phyloP scores from a whole-genome alignment of 495 filamentous ascomycete species.

The Aspergillus ostianus region DNA sequence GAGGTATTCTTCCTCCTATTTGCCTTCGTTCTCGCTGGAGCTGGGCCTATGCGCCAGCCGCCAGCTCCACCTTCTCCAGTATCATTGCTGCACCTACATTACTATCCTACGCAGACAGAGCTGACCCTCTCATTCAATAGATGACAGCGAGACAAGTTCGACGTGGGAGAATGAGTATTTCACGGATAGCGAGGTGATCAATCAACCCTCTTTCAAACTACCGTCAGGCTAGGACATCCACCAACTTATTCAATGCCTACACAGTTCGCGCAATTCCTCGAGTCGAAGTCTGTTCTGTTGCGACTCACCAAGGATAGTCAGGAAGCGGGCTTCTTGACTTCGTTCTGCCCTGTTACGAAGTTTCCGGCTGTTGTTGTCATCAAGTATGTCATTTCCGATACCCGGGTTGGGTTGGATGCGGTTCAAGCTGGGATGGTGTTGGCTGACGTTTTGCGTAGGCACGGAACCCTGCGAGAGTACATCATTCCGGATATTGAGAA shows the following conservation, averaged over 20 bases:
- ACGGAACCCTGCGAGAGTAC: slow-evolving; percentile 63
- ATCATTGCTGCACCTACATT: neutral
- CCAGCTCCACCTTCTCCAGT: slow-evolving; percentile 11
- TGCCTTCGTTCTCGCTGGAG: slow-evolving; percentile 12
- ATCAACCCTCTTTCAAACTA: neutral
- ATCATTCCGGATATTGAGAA: slow-evolving; percentile 57
- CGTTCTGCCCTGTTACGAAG: slow-evolving; percentile 71
- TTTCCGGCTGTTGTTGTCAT: slow-evolving; percentile 78
- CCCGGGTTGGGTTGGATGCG: neutral
- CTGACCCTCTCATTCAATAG: slow-evolving; percentile 36
- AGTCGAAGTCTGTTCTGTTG: slow-evolving; percentile 61
- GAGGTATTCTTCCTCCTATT: slow-evolving; percentile 48
- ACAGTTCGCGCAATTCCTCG: slow-evolving; percentile 51
- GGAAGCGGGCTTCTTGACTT: slow-evolving; percentile 77
- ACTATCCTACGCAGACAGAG: neutral
- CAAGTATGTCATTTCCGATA: slow-evolving; percentile 44
- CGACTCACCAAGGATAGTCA: slow-evolving; percentile 66
- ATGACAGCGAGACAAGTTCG: slow-evolving; percentile 61
- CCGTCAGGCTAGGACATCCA: neutral
- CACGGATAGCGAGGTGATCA: slow-evolving; percentile 41
- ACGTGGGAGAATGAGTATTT: slow-evolving; percentile 79
- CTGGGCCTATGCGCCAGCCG: neutral
- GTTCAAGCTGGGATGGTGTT: neutral
- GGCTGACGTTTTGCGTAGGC: slow-evolving; percentile 35
- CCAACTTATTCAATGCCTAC: neutral